A percentile compares a stretch with the other conserved stretches of the same genome.
phyloP scores from a whole-genome alignment of 1,284 basidiomycete species.

The Athelia sp. region DNA sequence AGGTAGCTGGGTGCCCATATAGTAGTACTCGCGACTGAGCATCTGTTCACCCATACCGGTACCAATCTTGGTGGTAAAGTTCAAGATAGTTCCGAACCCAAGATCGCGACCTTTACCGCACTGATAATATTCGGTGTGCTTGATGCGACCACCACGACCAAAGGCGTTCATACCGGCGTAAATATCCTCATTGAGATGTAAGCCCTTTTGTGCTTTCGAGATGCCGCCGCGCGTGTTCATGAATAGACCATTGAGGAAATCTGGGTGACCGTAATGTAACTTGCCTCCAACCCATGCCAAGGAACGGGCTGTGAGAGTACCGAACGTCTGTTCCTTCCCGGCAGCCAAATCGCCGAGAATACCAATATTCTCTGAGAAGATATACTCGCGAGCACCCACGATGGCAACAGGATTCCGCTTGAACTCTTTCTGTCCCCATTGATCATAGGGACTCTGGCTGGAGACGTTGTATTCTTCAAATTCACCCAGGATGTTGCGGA shows the following conservation, averaged over 20 bases:
- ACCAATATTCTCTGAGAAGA: conserved; percentile 99
- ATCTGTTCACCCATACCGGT: conserved; percentile 99
- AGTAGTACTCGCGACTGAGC: conserved; percentile 99
- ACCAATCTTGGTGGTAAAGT: conserved; percentile 99
- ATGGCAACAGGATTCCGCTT: conserved; percentile 90
- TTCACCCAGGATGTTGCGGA: conserved; percentile 95
- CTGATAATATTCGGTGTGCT: conserved; percentile 98
- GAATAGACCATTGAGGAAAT: conserved; percentile 97
- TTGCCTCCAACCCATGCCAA: conserved; percentile 98
- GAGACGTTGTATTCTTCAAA: conserved; percentile 93
- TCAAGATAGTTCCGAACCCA: conserved; percentile 97
- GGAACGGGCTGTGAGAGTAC: conserved; percentile 91
- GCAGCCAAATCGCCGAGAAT: conserved; percentile 97
- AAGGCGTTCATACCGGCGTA: conserved; percentile 99
- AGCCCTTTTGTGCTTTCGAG: conserved; percentile 97
- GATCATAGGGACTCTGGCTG: conserved; percentile 87
- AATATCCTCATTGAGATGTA: conserved; percentile 99
- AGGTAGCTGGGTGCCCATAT: conserved; percentile 97
- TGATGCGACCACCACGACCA: conserved; percentile 95
- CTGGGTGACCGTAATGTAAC: conserved; percentile 97
- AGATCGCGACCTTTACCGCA: conserved; percentile 99
- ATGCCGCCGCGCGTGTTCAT: conserved; percentile 99
- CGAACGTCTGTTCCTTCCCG: conserved; percentile 99
- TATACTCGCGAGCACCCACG: conserved; percentile 98
- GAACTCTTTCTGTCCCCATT: conserved; percentile 86